These are phyloP conservation scores for Singerocomus rubriflavus DNA, from an alignment of 1,284 basidiomycete genomes.

Conservation along the genomic window DNA sequence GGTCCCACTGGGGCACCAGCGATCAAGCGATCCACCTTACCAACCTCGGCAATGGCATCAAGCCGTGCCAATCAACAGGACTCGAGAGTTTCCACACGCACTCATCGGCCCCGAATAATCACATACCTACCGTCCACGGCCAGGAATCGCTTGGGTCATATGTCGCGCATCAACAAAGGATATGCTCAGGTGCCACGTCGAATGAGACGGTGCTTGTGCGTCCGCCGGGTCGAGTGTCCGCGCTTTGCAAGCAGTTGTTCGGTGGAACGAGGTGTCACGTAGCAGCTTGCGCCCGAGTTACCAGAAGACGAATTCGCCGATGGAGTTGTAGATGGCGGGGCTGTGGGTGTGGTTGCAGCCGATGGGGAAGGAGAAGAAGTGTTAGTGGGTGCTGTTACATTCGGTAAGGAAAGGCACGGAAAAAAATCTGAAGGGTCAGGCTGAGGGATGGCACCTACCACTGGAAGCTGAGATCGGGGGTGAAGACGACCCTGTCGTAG, in stretches of 20 bases:
- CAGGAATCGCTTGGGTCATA: not conserved
- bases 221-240: slow-evolving; percentile 8
- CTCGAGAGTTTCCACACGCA: not conserved
- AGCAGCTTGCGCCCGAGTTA: slow-evolving; percentile 16
- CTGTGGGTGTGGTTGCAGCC: not conserved
- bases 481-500: slow-evolving; percentile 14
- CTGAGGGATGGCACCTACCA: slow-evolving; percentile 16
- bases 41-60: slow-evolving; percentile 12
- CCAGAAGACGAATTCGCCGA: slow-evolving; percentile 7
- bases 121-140: not conserved
- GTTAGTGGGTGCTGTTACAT: slow-evolving; percentile 24
- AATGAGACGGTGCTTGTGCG: slow-evolving; percentile 28
- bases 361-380: slow-evolving; percentile 12
- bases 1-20: slow-evolving; percentile 5
- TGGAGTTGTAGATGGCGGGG: slow-evolving; percentile 5
- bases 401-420: slow-evolving; percentile 18
- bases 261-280: slow-evolving; percentile 16
- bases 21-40: not conserved
- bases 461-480: slow-evolving; percentile 13
- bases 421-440: slow-evolving; percentile 2
- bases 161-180: not conserved
- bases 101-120: not conserved
- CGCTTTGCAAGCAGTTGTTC: slow-evolving; percentile 20
- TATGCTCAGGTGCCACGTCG: slow-evolving; percentile 15
- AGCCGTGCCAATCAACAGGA: slow-evolving; percentile 11